Evolutionary conservation across 2,329 filamentous ascomycete genomes (phyloP).

Genomic region (Colletotrichum sp.): DNA sequence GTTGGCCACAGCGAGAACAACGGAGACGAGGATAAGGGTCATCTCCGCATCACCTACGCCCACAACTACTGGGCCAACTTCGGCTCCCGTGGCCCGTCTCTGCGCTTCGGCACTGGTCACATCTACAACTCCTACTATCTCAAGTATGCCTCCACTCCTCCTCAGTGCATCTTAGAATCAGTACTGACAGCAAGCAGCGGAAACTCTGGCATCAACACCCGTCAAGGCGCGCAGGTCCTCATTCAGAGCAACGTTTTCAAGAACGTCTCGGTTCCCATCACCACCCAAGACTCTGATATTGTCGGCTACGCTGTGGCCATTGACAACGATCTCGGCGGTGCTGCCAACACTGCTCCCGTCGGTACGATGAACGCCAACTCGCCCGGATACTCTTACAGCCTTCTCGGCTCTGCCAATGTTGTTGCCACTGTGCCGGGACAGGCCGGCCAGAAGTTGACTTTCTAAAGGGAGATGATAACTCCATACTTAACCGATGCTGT

Average conservation of each 20-base stretch:
- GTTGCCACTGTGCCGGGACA: constrained; percentile 39
- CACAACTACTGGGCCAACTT: constrained; percentile 67
- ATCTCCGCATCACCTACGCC: constrained; percentile 63
- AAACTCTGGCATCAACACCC: constrained; percentile 57
- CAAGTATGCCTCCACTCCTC: background rate
- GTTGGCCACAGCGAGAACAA: constrained; percentile 67
- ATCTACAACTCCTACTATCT: constrained; percentile 47
- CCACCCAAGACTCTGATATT: constrained; percentile 15
- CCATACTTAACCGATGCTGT: too few species aligned
- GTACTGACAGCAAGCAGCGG: constrained; percentile 25
- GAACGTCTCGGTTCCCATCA: constrained; percentile 36
- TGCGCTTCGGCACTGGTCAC: constrained; percentile 68
- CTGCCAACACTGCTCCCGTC: constrained; percentile 17
- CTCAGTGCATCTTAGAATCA: background rate
- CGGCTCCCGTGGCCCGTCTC: constrained; percentile 62
- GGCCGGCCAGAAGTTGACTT: constrained; percentile 36
- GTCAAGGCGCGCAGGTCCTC: constrained; percentile 56
- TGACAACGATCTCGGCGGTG: constrained; percentile 14
- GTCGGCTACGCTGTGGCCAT: constrained; percentile 13
- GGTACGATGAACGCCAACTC: constrained; percentile 52
- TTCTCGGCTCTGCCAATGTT: constrained; percentile 50
- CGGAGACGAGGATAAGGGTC: constrained; percentile 59
- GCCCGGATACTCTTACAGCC: constrained; percentile 51
- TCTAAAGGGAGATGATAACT: background rate
- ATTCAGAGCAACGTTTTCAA: constrained; percentile 51